Evolutionary conservation across 1,284 basidiomycete species (phyloP).

Genomic region (Cutaneotrichosporon curvatum): DNA sequence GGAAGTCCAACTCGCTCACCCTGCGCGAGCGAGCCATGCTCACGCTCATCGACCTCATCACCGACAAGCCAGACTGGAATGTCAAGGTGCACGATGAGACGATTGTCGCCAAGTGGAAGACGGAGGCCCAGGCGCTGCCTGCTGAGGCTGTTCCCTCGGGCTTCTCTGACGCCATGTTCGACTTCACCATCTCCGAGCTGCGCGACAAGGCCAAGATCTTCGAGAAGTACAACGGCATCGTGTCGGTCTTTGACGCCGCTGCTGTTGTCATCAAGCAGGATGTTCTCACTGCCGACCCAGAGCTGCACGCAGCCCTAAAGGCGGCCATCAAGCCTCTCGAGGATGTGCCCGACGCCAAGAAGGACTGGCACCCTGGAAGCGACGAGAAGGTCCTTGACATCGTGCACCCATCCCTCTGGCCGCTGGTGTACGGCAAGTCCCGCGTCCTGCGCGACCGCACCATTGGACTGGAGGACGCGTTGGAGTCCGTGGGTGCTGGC

Average conservation of each 20-base stretch:
- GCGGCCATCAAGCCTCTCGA: conserved; percentile 4
- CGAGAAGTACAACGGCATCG: conserved; percentile 1
- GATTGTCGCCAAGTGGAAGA: conserved; percentile 12
- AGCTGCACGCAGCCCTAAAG: not conserved
- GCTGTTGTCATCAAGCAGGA: conserved; percentile 5
- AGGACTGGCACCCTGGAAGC: conserved; percentile 16
- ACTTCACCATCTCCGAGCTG: conserved; percentile 10
- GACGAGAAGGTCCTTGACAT: conserved; percentile 13
- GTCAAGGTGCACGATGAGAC: conserved; percentile 6
- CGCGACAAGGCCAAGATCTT: conserved; percentile 10
- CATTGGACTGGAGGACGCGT: not conserved
- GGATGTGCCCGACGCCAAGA: conserved; percentile 4
- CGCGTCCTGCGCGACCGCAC: conserved; percentile 3
- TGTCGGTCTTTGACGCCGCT: conserved; percentile 3
- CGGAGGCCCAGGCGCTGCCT: conserved; percentile 1
- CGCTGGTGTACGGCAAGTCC: conserved; percentile 14
- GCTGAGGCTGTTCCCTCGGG: conserved; percentile 1
- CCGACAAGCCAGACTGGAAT: conserved; percentile 12
- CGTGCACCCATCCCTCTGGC: conserved; percentile 14
- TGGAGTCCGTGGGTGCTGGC: conserved; percentile 1
- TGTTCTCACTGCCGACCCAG: not conserved
- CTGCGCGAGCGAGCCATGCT: conserved; percentile 13
- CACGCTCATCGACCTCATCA: conserved; percentile 8
- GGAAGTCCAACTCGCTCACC: conserved; percentile 5
- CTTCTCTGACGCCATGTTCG: conserved; percentile 11